Base-by-base conservation (phyloP, 2,329 filamentous ascomycete genomes). In the Pseudogymnoascus sp. region DNA sequence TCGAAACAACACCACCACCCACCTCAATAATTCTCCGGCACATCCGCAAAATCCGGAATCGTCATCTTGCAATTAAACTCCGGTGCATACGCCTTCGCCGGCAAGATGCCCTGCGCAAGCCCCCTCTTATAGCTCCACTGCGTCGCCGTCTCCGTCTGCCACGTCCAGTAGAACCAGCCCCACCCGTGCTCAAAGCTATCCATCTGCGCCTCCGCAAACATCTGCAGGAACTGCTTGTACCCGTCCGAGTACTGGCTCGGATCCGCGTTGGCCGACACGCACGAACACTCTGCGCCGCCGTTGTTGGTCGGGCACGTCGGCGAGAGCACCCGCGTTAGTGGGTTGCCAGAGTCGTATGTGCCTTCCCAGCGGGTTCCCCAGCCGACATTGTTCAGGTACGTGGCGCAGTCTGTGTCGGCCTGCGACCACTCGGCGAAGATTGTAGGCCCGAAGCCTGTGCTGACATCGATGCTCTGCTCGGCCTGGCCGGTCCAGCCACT, bases 141-240 rank as follows among this genome's bases (percentile, higher is more conserved):
- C 63, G 86, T 80, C 57, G 89, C 86, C 66, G 76, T 80, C 78
- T 97, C 93, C 30, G 93, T 96, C 75, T 91, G 84, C 93, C 94
- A 96, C 35, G 92, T 97, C 94, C 94, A 99, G 76, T 99, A 99
- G 77, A 96, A 97, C 94, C 94, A 99, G 57, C 94, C 94, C 87
- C 89, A 94, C 5, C 90, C 91, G 65, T 87, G 86, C 74, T 97
- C 93, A 71, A 97, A 99, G 62, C 87, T 90, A 68, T 87, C 81
- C 90, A 99, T 99, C 77, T 99, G 94, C 60, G 92, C 94, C 75
- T 96, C 88, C 5, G 94, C 94, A 75, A 97, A 97, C 75, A 89
- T 90, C 66, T 84, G 82, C 64, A 99, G 78, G 75, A 93, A 97
- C 67, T 85, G 77, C 76, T 94, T 96, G 76, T 99, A 99, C 4